Base-by-base conservation (phyloP, 345 rosid genomes). In the Toxicodendron radicans region DNA sequence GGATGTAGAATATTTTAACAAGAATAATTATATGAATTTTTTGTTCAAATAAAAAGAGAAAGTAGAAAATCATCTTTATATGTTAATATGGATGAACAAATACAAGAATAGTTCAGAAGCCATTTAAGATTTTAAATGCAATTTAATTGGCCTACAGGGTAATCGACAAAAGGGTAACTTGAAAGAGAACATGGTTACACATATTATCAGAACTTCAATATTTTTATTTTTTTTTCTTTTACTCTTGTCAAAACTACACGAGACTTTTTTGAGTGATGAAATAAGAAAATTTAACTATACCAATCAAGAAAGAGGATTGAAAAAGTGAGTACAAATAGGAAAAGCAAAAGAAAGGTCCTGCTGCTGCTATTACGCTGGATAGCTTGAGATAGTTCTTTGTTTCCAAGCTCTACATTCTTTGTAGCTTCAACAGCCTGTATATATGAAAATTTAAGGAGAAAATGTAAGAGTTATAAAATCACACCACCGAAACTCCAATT, bases 391-490 rank as follows among this genome's bases (percentile, higher is more conserved):
- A 95, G 86, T 70, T 95, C 97, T 75, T 83, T 90, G 89, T 95
- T 91, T 48, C 99, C 97, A 45, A 89, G 88, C 76, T 93, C 86
- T 68, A 95, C 97, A 48, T 93, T 95, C 80, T 82, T 83, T 35
- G 98, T 95, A 23, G 98, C 98, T 83, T 93, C 97, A 46, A 95
- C 87, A 0, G 98, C 98, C 99, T 93, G 84, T 58, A 38, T 43
- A 10, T 58, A 57, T 58, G 70, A 24, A 73, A 69, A 7, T 43
- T 12, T 21, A 27, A 24, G 49, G 0, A 61, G 41, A 77, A 59
- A 45, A 77, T 64, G 30, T 58, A 71, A 69, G 45, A 63, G 13
- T 46, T 16, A 43, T 2, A 4, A 33, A 30, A 27, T 20, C 59
- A 27, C 7, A 14, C 32, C 32, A 6, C 32, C n/a, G 5, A 11